Evolutionary conservation across 495 filamentous ascomycete genomes (phyloP).

Genomic region (Talaromyces thailandensis): DNA sequence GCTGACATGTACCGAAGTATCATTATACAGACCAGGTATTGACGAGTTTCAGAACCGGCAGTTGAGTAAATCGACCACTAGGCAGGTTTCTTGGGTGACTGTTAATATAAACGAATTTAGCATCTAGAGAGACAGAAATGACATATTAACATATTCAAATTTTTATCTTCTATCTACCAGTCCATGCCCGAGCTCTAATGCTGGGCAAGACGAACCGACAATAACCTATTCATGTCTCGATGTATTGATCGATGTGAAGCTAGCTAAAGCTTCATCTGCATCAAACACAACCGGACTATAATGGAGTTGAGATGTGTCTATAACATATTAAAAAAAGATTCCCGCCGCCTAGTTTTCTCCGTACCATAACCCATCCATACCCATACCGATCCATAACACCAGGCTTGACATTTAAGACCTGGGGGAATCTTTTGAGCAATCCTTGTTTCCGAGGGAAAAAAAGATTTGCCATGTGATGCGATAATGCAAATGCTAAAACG

Average conservation of each 20-base stretch:
- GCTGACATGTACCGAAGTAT: neutral
- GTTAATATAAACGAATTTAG: too few species aligned
- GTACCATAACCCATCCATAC: neutral
- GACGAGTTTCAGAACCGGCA: neutral
- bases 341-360: neutral
- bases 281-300: neutral
- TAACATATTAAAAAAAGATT: slow-evolving; percentile 17
- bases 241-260: neutral
- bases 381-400: neutral
- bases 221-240: neutral
- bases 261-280: neutral
- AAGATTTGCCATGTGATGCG: neutral
- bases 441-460: neutral
- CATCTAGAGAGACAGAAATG: neutral
- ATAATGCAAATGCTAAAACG: slow-evolving; percentile 10
- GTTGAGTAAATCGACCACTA: neutral
- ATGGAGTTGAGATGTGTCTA: slow-evolving; percentile 33
- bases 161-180: neutral
- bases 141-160: neutral
- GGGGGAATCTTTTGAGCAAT: neutral
- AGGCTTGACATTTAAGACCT: neutral
- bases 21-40: neutral
- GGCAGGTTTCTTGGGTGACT: too few species aligned
- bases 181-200: neutral
- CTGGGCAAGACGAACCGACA: neutral